Percentiles rank a stretch among this genome's conserved stretches.
These are phyloP conservation scores for Nectriaceae sp. DNA, from an alignment of 2,329 filamentous ascomycete species.

Conservation along the genomic window DNA sequence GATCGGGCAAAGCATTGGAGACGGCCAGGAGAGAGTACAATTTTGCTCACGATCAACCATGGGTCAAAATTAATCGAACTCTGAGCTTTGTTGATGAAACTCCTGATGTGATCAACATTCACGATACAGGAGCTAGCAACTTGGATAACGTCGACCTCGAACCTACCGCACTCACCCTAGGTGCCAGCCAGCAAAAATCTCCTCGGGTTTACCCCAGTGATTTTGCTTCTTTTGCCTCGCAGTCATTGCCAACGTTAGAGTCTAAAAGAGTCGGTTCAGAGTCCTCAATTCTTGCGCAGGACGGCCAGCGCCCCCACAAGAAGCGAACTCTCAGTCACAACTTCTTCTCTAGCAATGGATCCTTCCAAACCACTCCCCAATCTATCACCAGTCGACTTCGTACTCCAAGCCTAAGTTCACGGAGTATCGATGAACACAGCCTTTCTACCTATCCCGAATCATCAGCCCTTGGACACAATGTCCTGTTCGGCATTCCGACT, in stretches of 20 bases:
- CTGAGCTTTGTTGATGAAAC: slow-evolving; percentile 33
- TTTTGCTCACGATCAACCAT: slow-evolving; percentile 29
- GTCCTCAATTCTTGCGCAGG: too few relatives aligned
- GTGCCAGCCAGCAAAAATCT: slow-evolving; percentile 11
- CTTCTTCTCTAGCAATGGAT: slow-evolving; percentile 9
- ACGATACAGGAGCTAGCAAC: slow-evolving; percentile 20
- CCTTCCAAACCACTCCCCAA: slow-evolving; percentile 15
- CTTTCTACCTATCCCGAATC: slow-evolving; percentile 12
- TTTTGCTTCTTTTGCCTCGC: slow-evolving; percentile 4
- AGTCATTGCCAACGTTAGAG: slow-evolving; percentile 4
- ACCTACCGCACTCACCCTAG: slow-evolving; percentile 1
- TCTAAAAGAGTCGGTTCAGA: background rate
- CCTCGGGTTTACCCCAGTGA: slow-evolving; percentile 8
- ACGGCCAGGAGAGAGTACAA: slow-evolving; percentile 19
- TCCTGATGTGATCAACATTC: slow-evolving; percentile 29
- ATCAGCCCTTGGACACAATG: slow-evolving; percentile 2
- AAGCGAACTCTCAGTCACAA: slow-evolving; percentile 22
- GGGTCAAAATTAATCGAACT: slow-evolving; percentile 27
- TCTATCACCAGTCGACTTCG: slow-evolving; percentile 11
- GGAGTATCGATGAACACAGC: slow-evolving; percentile 3
- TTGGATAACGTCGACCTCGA: slow-evolving; percentile 15
- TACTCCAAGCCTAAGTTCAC: slow-evolving; percentile 19
- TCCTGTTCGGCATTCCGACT: slow-evolving; percentile 8
- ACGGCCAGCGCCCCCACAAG: slow-evolving; percentile 17
- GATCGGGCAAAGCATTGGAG: slow-evolving; percentile 17